Evolutionary conservation across 495 filamentous ascomycete species (phyloP).

Genomic region (Penicillium canariense): DNA sequence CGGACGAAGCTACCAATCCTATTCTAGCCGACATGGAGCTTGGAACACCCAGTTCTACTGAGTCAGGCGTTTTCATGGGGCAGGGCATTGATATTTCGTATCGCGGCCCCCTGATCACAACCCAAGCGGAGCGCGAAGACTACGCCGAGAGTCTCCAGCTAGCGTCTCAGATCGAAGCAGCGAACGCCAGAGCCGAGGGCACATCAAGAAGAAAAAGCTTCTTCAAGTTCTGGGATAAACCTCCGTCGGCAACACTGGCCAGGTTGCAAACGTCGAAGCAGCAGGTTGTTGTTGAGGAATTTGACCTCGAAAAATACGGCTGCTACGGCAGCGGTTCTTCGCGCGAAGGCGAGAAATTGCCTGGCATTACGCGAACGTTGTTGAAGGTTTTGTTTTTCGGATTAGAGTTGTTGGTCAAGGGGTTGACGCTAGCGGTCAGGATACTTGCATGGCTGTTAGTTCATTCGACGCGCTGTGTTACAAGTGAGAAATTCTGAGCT

Average conservation of each 20-base stretch:
- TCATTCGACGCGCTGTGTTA: slow-evolving; percentile 35
- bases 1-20: slow-evolving; percentile 50
- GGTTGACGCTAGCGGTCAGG: slow-evolving; percentile 36
- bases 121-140: slow-evolving; percentile 44
- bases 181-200: slow-evolving; percentile 7
- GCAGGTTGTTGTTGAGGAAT: slow-evolving; percentile 40
- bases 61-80: not conserved
- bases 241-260: not conserved
- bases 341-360: slow-evolving; percentile 40
- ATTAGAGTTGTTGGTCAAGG: slow-evolving; percentile 36
- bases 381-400: slow-evolving; percentile 39
- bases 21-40: slow-evolving; percentile 37
- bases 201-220: slow-evolving; percentile 12
- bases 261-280: slow-evolving; percentile 8
- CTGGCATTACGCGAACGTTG: slow-evolving; percentile 32
- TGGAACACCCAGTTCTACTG: slow-evolving; percentile 16
- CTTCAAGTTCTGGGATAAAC: slow-evolving; percentile 27
- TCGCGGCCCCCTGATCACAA: slow-evolving; percentile 35
- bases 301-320: slow-evolving; percentile 48
- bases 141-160: slow-evolving; percentile 33
- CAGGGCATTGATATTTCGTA: slow-evolving; percentile 13
- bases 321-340: slow-evolving; percentile 34
- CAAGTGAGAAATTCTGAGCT: slow-evolving; percentile 41
- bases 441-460: slow-evolving; percentile 43
- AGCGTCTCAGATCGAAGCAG: slow-evolving; percentile 32